A percentile compares a stretch with the other conserved stretches of the same genome.
These are phyloP conservation scores for Camellia japonica DNA, from an alignment of 148 eudicot genomes.

Conservation along the genomic window DNA sequence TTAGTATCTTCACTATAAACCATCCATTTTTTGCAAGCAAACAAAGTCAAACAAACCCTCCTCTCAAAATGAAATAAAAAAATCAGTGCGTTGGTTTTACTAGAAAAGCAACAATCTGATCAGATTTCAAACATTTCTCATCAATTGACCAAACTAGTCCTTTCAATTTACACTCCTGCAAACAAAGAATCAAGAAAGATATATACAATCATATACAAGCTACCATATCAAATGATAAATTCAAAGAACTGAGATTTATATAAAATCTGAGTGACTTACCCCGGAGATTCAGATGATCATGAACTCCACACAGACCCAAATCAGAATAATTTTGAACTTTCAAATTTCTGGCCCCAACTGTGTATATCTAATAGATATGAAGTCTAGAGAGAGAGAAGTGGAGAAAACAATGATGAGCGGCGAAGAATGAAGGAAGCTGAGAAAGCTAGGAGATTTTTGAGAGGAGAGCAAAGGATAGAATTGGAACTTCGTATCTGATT, in stretches of 20 bases:
- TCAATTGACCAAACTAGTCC: neutral
- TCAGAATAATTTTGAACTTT: neutral
- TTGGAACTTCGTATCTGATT: neutral
- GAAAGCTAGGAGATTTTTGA: neutral
- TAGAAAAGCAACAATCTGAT: neutral
- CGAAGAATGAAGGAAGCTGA: neutral
- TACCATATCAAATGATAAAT: neutral
- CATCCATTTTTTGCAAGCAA: neutral
- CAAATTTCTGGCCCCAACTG: neutral
- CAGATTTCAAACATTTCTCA: neutral
- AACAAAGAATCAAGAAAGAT: neutral
- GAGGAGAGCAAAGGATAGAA: neutral
- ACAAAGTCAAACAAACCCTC: neutral
- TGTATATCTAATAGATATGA: neutral
- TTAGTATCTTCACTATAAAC: neutral
- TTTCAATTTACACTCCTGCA: neutral
- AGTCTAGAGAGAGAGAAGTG: neutral
- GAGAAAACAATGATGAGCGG: neutral
- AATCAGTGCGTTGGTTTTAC: neutral
- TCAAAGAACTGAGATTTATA: neutral
- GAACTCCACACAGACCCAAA: conserved; percentile 1
- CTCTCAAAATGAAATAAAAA: neutral
- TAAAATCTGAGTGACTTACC: conserved; percentile 13
- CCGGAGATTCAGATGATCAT: conserved; percentile 8
- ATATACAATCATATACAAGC: neutral